Base-by-base conservation (phyloP, 2,329 filamentous ascomycete species). In the Daldinia sp. region DNA sequence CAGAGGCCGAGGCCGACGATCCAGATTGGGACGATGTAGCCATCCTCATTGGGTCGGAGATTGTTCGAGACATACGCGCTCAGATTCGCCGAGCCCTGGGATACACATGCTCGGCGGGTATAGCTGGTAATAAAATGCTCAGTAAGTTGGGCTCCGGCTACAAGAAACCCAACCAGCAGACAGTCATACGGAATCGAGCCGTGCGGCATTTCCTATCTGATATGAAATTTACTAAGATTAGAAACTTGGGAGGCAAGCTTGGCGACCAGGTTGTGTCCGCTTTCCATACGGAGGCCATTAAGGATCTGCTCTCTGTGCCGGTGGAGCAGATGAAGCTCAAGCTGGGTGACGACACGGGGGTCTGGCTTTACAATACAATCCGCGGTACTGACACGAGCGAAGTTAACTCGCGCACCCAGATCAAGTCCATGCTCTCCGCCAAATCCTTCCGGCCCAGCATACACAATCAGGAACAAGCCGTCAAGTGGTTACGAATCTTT, bases 11-110 rank as follows among this genome's bases (percentile, higher is more conserved):
- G 79, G 87, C 90, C 20, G 87, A 91, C 73, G 92, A 97, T 75
- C 93, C 93, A 0, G 96, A 99, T 80, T 99, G 96, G 96, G 95
- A 99, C 79, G 96, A 99, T 82, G 87, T 98, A 72, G 92, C 89
- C 15, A 92, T 97, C 78, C 84, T 93, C 33, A 89, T 98, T 75
- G 96, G 92, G 0, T 94, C 94, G 1, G 94, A 98, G 77, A 96
- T 98, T 74, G 89, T 98, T 37, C 88, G 93, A 20, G 86, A 89
- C 67, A 87, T 98, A 18, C 89, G 96, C 57, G 83, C 84, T 23
- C 84, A 87, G 57, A 86, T 99, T 64, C 89, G 86, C 72, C 86
- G 91, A 51, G 85, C 87, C 71, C 82, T 98, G 59, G 88, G 89
- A 60, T 99, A 98, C 78, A 98, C 95, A 3, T 98, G 94, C 80